Percentiles rank a stretch among this genome's conserved stretches.
phyloP scores from a whole-genome alignment of 208 protist species.

The Crithidia bombi region DNA sequence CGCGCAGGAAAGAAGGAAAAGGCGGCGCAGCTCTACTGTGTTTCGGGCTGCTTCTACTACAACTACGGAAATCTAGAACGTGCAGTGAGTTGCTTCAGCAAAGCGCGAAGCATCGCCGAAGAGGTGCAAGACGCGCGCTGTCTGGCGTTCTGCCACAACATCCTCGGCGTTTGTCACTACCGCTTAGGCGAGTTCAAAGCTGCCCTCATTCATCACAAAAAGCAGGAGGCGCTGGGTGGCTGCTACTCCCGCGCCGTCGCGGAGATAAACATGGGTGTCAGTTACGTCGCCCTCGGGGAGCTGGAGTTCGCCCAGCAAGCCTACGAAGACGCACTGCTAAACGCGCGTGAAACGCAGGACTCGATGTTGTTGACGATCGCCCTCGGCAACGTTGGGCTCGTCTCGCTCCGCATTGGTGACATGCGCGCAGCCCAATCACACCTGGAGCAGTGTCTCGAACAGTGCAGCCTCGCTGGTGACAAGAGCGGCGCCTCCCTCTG shows the following conservation, averaged over 20 bases:
- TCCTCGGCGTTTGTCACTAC: conserved; percentile 81
- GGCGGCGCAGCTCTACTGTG: conserved; percentile 59
- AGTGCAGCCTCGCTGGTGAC: conserved; percentile 82
- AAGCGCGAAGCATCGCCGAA: conserved; percentile 64
- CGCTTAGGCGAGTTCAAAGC: conserved; percentile 75
- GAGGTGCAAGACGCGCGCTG: conserved; percentile 52
- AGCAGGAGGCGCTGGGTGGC: conserved; percentile 83
- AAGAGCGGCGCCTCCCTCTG: conserved; percentile 85
- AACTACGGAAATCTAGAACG: conserved; percentile 82
- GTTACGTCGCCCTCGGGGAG: conserved; percentile 83
- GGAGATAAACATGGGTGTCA: conserved; percentile 88
- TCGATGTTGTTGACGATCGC: conserved; percentile 81
- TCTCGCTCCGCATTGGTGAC: conserved; percentile 76
- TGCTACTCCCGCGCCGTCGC: conserved; percentile 79
- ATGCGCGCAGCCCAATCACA: conserved; percentile 77
- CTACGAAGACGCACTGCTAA: conserved; percentile 73
- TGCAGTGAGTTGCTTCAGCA: conserved; percentile 57
- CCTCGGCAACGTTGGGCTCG: conserved; percentile 82
- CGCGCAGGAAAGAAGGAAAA: conserved; percentile 56
- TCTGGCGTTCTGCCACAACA: conserved; percentile 85
- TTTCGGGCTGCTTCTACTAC: conserved; percentile 78
- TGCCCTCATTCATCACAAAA: conserved; percentile 82
- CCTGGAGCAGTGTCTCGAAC: conserved; percentile 84
- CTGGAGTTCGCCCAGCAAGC: conserved; percentile 79
- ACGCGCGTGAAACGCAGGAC: conserved; percentile 62